A percentile compares a stretch with the other conserved stretches of the same genome.
phyloP scores from a whole-genome alignment of 345 rosid species.

The Streptanthus diversifolius region DNA sequence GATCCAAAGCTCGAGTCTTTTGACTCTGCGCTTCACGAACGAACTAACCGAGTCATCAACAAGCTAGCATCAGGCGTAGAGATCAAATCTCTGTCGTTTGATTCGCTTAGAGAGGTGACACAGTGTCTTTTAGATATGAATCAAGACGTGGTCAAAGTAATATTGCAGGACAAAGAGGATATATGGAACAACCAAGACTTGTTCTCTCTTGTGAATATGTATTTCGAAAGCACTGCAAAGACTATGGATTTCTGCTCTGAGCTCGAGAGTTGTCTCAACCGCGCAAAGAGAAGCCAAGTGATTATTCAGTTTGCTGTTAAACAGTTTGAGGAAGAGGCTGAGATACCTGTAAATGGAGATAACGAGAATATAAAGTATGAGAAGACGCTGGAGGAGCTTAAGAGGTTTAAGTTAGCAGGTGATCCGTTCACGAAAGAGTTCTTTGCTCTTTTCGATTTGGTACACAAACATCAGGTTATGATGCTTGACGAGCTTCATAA shows the following conservation, averaged over 20 bases:
- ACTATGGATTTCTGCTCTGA: conserved; percentile 73
- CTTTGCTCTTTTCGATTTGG: conserved; percentile 44
- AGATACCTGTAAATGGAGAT: conserved; percentile 24
- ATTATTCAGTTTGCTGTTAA: conserved; percentile 60
- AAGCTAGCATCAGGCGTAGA: conserved; percentile 55
- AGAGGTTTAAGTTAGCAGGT: conserved; percentile 56
- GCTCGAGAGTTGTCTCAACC: conserved; percentile 63
- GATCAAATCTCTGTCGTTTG: conserved; percentile 57
- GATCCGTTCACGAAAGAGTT: conserved; percentile 75
- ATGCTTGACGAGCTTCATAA: conserved; percentile 50
- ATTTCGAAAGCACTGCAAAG: conserved; percentile 58
- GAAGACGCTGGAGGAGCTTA: conserved; percentile 66
- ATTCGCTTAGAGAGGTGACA: conserved; percentile 71
- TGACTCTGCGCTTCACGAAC: conserved; percentile 55
- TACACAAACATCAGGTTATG: conserved; percentile 47
- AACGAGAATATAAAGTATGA: conserved; percentile 34
- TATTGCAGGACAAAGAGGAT: conserved; percentile 63
- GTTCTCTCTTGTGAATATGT: conserved; percentile 60
- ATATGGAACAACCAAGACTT: conserved; percentile 68
- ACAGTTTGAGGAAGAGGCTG: conserved; percentile 54
- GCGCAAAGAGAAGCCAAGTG: conserved; percentile 63
- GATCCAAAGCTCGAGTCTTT: conserved; percentile 71
- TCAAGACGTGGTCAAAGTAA: conserved; percentile 73
- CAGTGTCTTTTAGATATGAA: conserved; percentile 72
- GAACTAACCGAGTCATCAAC: conserved; percentile 57